These are phyloP conservation scores for Colletotrichum salicis DNA, from an alignment of 2,329 filamentous ascomycete species.

Conservation along the genomic window DNA sequence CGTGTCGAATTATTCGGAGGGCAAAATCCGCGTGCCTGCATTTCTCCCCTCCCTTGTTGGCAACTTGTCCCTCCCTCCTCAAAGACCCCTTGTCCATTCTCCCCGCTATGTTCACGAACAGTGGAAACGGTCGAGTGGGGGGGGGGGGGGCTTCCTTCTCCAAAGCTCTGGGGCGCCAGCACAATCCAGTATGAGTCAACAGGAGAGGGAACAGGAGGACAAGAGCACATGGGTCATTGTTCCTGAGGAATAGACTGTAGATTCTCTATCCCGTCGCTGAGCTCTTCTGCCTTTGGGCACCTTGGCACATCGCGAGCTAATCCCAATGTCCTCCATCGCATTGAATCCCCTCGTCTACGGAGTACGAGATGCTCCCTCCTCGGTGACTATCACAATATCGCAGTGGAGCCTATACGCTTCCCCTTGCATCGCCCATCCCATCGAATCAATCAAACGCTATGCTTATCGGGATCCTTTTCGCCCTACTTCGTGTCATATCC, in stretches of 20 bases:
- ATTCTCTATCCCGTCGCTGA: neutral
- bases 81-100: neutral
- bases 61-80: neutral
- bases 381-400: neutral
- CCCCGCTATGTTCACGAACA: slow-evolving; percentile 3
- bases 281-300: neutral
- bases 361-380: neutral
- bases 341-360: neutral
- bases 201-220: neutral
- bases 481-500: slow-evolving; percentile 12
- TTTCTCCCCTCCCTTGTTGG: too few species aligned
- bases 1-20: neutral
- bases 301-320: neutral
- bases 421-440: neutral
- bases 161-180: neutral
- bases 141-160: neutral
- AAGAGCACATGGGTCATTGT: neutral
- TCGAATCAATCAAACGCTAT: slow-evolving; percentile 33
- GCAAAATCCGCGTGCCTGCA: neutral
- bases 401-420: neutral
- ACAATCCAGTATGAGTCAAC: slow-evolving; percentile 3
- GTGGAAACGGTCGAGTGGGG: neutral
- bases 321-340: neutral
- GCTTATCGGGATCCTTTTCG: slow-evolving; percentile 19
- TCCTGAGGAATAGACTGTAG: neutral